phyloP scores from a whole-genome alignment of 2,329 filamentous ascomycete species.

The Clonostachys sp. region DNA sequence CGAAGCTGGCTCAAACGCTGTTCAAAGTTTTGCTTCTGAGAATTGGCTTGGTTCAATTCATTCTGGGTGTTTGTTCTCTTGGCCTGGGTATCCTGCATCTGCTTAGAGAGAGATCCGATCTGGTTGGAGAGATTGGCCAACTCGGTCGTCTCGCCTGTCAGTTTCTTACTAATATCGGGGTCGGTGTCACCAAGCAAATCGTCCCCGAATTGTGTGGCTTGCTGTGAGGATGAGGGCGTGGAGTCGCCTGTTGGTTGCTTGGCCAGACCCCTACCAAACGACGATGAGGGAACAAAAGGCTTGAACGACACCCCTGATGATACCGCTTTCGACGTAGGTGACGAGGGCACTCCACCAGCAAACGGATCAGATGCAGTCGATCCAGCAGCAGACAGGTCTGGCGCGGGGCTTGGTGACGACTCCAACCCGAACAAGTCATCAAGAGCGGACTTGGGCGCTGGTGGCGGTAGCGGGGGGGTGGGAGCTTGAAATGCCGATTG shows the following conservation, averaged over 20 bases:
- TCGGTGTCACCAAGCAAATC: constrained; percentile 91
- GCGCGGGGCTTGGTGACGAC: constrained; percentile 38
- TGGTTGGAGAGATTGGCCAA: constrained; percentile 95
- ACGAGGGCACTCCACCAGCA: constrained; percentile 46
- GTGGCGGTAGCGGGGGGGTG: constrained; percentile 26
- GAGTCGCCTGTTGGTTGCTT: constrained; percentile 70
- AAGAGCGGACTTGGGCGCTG: constrained; percentile 71
- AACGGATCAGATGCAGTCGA: constrained; percentile 65
- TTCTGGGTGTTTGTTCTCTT: constrained; percentile 77
- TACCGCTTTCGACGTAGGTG: constrained; percentile 44
- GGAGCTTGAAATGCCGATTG: constrained; percentile 47
- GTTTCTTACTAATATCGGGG: constrained; percentile 79
- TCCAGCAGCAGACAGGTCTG: constrained; percentile 62
- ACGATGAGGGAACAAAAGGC: constrained; percentile 87
- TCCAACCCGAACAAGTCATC: constrained; percentile 95
- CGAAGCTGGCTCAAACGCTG: constrained; percentile 81
- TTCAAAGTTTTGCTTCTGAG: constrained; percentile 93
- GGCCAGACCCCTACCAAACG: constrained; percentile 81
- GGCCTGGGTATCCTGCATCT: constrained; percentile 88
- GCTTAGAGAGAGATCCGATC: constrained; percentile 81
- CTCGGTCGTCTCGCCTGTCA: constrained; percentile 86
- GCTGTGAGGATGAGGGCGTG: constrained; percentile 15
- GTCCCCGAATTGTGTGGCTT: constrained; percentile 47
- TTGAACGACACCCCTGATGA: constrained; percentile 60
- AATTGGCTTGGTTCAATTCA: constrained; percentile 73